These are phyloP conservation scores for Sclerotinia nivalis DNA, from an alignment of 2,329 filamentous ascomycete species.

Conservation along the genomic window DNA sequence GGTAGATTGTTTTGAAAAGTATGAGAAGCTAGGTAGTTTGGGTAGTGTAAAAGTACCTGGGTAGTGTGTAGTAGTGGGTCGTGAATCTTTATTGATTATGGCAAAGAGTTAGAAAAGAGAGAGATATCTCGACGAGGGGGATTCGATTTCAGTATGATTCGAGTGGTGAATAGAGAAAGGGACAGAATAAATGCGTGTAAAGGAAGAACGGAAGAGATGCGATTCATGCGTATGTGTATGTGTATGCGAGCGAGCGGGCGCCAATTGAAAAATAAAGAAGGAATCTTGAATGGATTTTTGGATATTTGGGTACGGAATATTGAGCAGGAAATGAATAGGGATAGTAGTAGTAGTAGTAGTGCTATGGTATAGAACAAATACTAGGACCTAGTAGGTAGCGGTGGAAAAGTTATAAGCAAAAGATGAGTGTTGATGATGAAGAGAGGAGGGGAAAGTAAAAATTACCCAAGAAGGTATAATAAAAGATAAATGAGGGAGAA, in stretches of 20 bases:
- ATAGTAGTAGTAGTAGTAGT: neutral
- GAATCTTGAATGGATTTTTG: neutral
- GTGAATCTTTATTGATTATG: neutral
- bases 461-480: slow-evolving; percentile 15
- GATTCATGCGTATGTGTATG: neutral
- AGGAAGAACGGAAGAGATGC: slow-evolving; percentile 1
- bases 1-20: slow-evolving; percentile 1
- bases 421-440: neutral
- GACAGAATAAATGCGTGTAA: neutral
- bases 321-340: neutral
- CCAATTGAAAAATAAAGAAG: neutral
- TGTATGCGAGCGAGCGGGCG: neutral
- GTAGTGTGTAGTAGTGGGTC: slow-evolving; percentile 8
- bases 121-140: neutral
- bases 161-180: neutral
- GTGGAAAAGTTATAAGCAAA: slow-evolving; percentile 4
- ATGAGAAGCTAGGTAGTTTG: neutral
- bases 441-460: neutral
- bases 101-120: neutral
- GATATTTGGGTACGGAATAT: neutral
- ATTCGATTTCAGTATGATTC: neutral
- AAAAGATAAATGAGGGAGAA: neutral
- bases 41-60: neutral
- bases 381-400: neutral
- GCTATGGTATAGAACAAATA: neutral